Base-by-base conservation (phyloP, 768 basidiomycete species). In the Calocera cornea region DNA sequence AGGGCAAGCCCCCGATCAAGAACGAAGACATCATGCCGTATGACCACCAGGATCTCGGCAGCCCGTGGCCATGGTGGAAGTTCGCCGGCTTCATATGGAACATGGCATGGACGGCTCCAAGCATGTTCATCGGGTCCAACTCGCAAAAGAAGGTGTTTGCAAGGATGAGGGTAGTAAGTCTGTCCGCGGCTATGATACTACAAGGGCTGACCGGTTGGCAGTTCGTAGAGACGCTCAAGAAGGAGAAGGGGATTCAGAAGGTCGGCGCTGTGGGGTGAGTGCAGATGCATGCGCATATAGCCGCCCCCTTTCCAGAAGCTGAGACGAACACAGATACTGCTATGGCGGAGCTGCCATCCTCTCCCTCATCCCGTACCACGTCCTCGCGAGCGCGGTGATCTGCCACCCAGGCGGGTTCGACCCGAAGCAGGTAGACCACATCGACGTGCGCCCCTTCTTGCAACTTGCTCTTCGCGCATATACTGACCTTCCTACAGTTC, bases 261-360 rank as follows among this genome's bases (percentile, higher is more conserved):
- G 74, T 83, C 34, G 80, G 81, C 0, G 76, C 78, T 16, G 76
- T 80, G 22, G 83, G 82, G 75, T 82, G 74, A 16, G 73, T 68
- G 8, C 19, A 27, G 49, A 60, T 63, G 7, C 36, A 5, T 38
- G 36, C 36, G 14, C 19, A 29, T 60, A 11, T 31, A 29, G 14
- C 2, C 14, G 27, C 11, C 49, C 49, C 24, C 14, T 50, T 50
- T 50, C 49, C 22, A 14, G 11, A 16, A 8, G 31, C 54, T 60
- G 31, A 60, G 5, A 12, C 5, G 5, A 19, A 27, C 3, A 10
- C 11, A 60, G 54, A 10, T 60, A 60, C 54, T 60, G 54, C 22
- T 33, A 60, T 33, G 54, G 54, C 10, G 54, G 54, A 7, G 31
- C 14, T 19, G 54, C 31, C 14, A 27, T 60, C 54, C 2, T 31